phyloP scores from a whole-genome alignment of 805 yeast species.

The Candida arabinofermentans region DNA sequence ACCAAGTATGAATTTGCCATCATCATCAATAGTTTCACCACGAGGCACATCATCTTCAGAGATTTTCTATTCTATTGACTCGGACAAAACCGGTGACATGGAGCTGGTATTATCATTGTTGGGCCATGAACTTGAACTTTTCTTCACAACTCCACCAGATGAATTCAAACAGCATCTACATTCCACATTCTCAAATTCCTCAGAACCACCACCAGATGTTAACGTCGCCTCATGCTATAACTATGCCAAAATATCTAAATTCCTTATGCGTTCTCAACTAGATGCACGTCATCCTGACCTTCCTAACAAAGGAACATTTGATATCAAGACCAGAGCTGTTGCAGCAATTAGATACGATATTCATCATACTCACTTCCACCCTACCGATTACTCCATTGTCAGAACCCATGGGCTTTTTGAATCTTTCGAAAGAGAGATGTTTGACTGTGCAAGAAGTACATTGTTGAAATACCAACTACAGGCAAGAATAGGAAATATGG shows the following conservation, averaged over 20 bases:
- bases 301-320: slow-evolving; percentile 92
- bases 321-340: slow-evolving; percentile 87
- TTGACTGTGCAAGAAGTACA: slow-evolving; percentile 71
- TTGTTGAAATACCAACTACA: slow-evolving; percentile 83
- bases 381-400: slow-evolving; percentile 64
- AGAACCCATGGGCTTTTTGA: slow-evolving; percentile 62
- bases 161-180: slow-evolving; percentile 41
- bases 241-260: slow-evolving; percentile 63
- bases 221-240: slow-evolving; percentile 45
- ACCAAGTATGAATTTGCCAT: slow-evolving; percentile 46
- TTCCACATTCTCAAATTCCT: slow-evolving; percentile 4
- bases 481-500: slow-evolving; percentile 95
- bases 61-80: slow-evolving; percentile 66
- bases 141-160: slow-evolving; percentile 58
- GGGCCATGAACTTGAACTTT: slow-evolving; percentile 77
- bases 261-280: slow-evolving; percentile 84
- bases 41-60: slow-evolving; percentile 23
- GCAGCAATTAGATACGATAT: slow-evolving; percentile 80
- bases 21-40: slow-evolving; percentile 52
- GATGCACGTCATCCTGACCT: slow-evolving; percentile 74
- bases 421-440: slow-evolving; percentile 77
- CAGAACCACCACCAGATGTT: slow-evolving; percentile 3
- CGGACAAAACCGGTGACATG: slow-evolving; percentile 62
- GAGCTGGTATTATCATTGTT: slow-evolving; percentile 67
- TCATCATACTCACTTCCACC: slow-evolving; percentile 46